A percentile compares a stretch with the other conserved stretches of the same genome.
These are phyloP conservation scores for Teunomyces barrocoloradensis DNA, from an alignment of 805 yeast species.

Conservation along the genomic window DNA sequence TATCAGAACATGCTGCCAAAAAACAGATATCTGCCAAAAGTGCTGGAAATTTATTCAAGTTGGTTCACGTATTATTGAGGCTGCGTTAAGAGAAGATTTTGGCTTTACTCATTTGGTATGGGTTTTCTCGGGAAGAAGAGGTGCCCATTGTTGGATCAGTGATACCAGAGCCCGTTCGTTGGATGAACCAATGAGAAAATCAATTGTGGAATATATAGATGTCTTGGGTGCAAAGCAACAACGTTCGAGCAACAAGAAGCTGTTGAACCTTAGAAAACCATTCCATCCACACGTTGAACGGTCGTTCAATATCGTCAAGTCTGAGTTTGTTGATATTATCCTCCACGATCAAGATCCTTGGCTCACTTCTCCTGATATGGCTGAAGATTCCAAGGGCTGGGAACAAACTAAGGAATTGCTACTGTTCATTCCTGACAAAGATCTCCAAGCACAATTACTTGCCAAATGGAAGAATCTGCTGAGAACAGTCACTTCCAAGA, in stretches of 20 bases:
- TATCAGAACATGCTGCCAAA: slow-evolving; percentile 88
- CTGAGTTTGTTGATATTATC: slow-evolving; percentile 62
- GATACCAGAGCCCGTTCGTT: slow-evolving; percentile 76
- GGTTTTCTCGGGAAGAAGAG: slow-evolving; percentile 98
- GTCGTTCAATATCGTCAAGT: slow-evolving; percentile 64
- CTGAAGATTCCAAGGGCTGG: slow-evolving; percentile 48
- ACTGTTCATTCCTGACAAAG: slow-evolving; percentile 61
- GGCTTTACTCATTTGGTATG: slow-evolving; percentile 84
- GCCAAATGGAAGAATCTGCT: slow-evolving; percentile 52
- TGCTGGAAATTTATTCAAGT: slow-evolving; percentile 93
- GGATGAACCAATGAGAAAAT: slow-evolving; percentile 70
- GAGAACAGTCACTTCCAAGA: slow-evolving; percentile 40
- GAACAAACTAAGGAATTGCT: slow-evolving; percentile 51
- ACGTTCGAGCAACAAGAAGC: slow-evolving; percentile 28
- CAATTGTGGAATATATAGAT: slow-evolving; percentile 82
- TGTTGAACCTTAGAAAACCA: slow-evolving; percentile 66
- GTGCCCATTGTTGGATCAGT: slow-evolving; percentile 98
- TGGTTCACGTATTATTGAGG: slow-evolving; percentile 73
- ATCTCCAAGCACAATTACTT: slow-evolving; percentile 50
- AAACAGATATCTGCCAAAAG: slow-evolving; percentile 77
- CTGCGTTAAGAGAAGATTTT: slow-evolving; percentile 78
- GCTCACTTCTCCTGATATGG: slow-evolving; percentile 36
- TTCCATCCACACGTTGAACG: slow-evolving; percentile 85
- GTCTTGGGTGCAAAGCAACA: slow-evolving; percentile 51
- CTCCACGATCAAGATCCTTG: slow-evolving; percentile 87